Base-by-base conservation (phyloP, 2,329 filamentous ascomycete species). In the Alternaria arborescens region DNA sequence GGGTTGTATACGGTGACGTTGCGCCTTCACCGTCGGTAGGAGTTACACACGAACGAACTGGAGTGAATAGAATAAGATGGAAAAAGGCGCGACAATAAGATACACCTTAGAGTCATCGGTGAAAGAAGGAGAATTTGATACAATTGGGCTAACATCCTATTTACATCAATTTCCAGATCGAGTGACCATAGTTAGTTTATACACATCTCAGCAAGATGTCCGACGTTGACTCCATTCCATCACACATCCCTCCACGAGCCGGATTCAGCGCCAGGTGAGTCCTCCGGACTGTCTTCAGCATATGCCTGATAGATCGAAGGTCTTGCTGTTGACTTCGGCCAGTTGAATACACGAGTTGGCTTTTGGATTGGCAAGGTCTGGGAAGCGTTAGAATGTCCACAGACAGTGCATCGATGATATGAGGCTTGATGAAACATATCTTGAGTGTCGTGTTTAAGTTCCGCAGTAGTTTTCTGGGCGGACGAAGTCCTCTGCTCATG, bases 271-370 rank as follows among this genome's bases (percentile, higher is more conserved):
- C 22, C 6, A 22, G 40, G 28, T n/a, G 55, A 52, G 12, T 16
- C 47, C 2, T 57, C 47, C 3, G 24, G 28, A 14, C 40, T 51
- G 3, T 57, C 55, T 34, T 57, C 55, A 28, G 47, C 55, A 11
- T 53, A 30, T 2, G 55, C 40, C n/a, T 57, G 55, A 8, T 12
- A 1, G 8, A 28, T 18, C 3, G 54, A 16, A 16, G 38, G 10
- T 8, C 5, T 52, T 16, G 20, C 6, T 5, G 46, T 4, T 4
- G 4, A 16, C 16, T 1, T 22, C 1, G 44, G 14, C 14, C 8
- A 16, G 8, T 8, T 38, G 14, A n/a, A 11, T 1, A 38, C 8
- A 12, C 46, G 8, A 50, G 46, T 38, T 4, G 20, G 5, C 3
- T 38, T 32, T 38, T 50, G 46, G 3, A 38, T 38, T 5, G 32